These are phyloP conservation scores for Myxozyma sirexii DNA, from an alignment of 805 yeast species.

Conservation along the genomic window DNA sequence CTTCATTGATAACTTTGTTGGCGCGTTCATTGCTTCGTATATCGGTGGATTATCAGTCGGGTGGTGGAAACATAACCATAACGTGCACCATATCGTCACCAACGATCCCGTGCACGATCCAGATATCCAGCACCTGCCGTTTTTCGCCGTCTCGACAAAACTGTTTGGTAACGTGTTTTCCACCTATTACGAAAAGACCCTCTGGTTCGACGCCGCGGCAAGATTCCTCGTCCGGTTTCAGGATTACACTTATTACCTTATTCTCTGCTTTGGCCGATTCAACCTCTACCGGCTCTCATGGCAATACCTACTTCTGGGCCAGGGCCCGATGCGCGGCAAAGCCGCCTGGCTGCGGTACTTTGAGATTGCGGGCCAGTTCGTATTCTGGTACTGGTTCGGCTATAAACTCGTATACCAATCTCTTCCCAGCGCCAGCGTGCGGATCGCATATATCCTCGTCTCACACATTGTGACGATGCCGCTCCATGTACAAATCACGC, in stretches of 20 bases:
- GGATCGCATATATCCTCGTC: constrained; percentile 64
- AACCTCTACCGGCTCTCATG: constrained; percentile 81
- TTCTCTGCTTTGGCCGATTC: constrained; percentile 80
- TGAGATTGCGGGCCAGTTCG: constrained; percentile 68
- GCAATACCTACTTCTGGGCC: constrained; percentile 71
- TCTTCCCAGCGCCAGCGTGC: constrained; percentile 56
- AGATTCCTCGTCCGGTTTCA: constrained; percentile 63
- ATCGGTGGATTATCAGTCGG: constrained; percentile 88
- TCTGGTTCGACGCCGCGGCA: constrained; percentile 72
- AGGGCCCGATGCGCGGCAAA: constrained; percentile 77
- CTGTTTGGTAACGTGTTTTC: constrained; percentile 72
- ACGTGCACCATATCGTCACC: constrained; percentile 89
- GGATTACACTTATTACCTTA: constrained; percentile 72
- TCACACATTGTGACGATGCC: constrained; percentile 84
- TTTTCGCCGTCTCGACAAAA: constrained; percentile 79
- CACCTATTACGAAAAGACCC: constrained; percentile 70
- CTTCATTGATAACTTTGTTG: constrained; percentile 72
- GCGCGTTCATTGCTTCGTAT: constrained; percentile 72
- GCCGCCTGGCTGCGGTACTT: constrained; percentile 86
- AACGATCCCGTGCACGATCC: constrained; percentile 95
- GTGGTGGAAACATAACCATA: constrained; percentile 95
- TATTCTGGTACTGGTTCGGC: constrained; percentile 82
- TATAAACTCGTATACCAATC: constrained; percentile 58
- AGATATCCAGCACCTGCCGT: constrained; percentile 90
- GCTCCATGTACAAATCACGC: constrained; percentile 90